Percentiles rank a stretch among this genome's conserved stretches.
These are phyloP conservation scores for Quercus agrifolia DNA, from an alignment of 306 rosid species.

Conservation along the genomic window DNA sequence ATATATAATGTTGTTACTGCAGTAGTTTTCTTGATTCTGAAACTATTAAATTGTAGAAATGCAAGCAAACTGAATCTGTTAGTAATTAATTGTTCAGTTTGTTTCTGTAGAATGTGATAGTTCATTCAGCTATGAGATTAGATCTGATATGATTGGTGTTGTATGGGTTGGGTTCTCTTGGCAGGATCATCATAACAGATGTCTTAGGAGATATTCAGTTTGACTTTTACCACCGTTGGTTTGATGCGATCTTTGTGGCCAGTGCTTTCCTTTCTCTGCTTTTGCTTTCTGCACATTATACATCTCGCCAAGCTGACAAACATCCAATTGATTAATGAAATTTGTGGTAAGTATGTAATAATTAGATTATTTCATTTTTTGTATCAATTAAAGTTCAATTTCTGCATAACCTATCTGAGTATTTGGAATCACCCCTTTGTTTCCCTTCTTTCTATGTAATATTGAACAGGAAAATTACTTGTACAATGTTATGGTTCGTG, in stretches of 20 bases:
- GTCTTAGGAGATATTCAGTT: constrained; percentile 97
- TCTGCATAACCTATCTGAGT: neutral
- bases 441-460: neutral
- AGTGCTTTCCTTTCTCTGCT: constrained; percentile 98
- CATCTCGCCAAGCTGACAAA: constrained; percentile 93
- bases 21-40: neutral
- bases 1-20: neutral
- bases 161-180: constrained; percentile 21
- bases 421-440: neutral
- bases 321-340: constrained; percentile 78
- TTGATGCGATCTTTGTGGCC: constrained; percentile 96
- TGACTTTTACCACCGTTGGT: constrained; percentile 98
- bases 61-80: neutral
- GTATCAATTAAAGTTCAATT: neutral
- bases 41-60: neutral
- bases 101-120: neutral
- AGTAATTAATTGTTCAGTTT: neutral
- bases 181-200: constrained; percentile 96
- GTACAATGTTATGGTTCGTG: neutral
- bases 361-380: constrained; percentile 2
- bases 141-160: neutral
- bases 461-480: constrained; percentile 4
- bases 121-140: neutral
- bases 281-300: constrained; percentile 90
- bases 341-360: constrained; percentile 8